These are phyloP conservation scores for Pilasporangium apinafurcum DNA, from an alignment of 352 stramenopile species.

Conservation along the genomic window DNA sequence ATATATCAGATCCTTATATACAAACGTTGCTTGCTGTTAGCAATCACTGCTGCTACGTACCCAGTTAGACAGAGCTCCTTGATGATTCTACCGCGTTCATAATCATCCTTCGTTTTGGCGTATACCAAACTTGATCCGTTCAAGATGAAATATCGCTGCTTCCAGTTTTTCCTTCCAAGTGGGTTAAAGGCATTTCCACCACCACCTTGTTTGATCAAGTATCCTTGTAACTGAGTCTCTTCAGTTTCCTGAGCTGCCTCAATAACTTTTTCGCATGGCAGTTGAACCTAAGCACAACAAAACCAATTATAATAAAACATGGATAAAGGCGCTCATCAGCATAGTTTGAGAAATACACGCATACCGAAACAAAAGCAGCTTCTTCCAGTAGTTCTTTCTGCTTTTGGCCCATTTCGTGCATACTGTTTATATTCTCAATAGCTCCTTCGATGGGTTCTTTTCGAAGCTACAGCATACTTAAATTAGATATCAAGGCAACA, in stretches of 20 bases:
- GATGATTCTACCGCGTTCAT: constrained; percentile 82
- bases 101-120: constrained; percentile 82
- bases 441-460: constrained; percentile 68
- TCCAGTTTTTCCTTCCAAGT: constrained; percentile 82
- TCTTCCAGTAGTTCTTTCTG: constrained; percentile 72
- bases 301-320: not conserved
- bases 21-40: not conserved
- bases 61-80: constrained; percentile 78
- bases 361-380: constrained; percentile 70
- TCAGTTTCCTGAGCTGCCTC: constrained; percentile 67
- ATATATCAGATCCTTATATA: not conserved
- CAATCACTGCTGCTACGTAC: constrained; percentile 19
- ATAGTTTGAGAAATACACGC: constrained; percentile 2
- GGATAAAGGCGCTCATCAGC: not conserved
- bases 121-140: constrained; percentile 66
- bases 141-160: constrained; percentile 86
- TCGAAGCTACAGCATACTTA: constrained; percentile 27
- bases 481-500: not conserved
- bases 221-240: constrained; percentile 64
- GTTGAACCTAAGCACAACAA: constrained; percentile 33
- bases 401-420: constrained; percentile 59
- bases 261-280: constrained; percentile 75
- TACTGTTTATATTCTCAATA: constrained; percentile 54
- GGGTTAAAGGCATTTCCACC: constrained; percentile 73
- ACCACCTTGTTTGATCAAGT: constrained; percentile 83